Percentiles rank a stretch among this genome's conserved stretches.
Conservation (phyloP, 2,329 filamentous ascomycete species). For the Penicillium sp. region DNA sequence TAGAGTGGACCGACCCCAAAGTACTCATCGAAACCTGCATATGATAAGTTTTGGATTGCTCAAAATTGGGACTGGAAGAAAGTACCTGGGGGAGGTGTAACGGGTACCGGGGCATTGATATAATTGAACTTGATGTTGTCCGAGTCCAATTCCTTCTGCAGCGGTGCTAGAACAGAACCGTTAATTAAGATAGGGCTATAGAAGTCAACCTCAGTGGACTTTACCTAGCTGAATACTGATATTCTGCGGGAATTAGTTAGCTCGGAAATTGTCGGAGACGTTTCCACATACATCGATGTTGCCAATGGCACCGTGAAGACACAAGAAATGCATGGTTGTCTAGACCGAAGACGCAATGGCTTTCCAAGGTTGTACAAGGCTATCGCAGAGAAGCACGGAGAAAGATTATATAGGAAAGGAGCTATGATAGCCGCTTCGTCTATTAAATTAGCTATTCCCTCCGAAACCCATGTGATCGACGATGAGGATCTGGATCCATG, state of each 20-base stretch:
- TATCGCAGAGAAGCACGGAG: neutral
- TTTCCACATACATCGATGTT: slow-evolving; percentile 23
- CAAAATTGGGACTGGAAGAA: neutral
- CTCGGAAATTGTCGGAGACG: no score
- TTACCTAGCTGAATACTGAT: slow-evolving; percentile 20
- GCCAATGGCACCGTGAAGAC: slow-evolving; percentile 28
- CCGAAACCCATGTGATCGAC: slow-evolving; percentile 17
- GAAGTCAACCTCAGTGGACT: neutral
- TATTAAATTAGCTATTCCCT: slow-evolving; percentile 9
- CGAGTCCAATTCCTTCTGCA: slow-evolving; percentile 16
- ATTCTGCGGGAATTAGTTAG: slow-evolving; percentile 4
- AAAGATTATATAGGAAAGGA: neutral
- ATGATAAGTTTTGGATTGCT: neutral
- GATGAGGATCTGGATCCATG: no score
- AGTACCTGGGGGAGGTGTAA: slow-evolving; percentile 17
- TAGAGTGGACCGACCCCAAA: slow-evolving; percentile 21
- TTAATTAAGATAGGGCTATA: neutral
- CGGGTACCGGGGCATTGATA: slow-evolving; percentile 18
- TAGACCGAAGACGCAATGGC: neutral
- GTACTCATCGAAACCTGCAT: slow-evolving; percentile 19
- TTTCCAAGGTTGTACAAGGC: slow-evolving; percentile 8
- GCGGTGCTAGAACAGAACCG: slow-evolving; percentile 9
- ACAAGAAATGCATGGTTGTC: slow-evolving; percentile 24
- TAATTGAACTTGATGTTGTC: slow-evolving; percentile 21
- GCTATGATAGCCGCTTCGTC: neutral